Evolutionary conservation across 192 early-diverging fungal genomes (phyloP).

Genomic region (Funneliformis mosseae): DNA sequence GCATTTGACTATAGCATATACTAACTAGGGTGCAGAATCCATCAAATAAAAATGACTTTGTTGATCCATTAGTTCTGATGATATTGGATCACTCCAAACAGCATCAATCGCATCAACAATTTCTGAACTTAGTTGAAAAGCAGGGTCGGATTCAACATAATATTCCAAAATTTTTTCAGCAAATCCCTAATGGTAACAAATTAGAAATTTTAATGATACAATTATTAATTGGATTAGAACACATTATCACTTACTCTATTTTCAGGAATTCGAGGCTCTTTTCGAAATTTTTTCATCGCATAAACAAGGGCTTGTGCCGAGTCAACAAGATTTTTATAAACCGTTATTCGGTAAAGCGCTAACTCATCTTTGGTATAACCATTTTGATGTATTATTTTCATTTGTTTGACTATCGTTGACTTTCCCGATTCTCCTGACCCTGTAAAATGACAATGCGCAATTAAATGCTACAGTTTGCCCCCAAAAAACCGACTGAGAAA

Average conservation of each 20-base stretch:
- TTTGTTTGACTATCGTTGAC: slow-evolving; percentile 95
- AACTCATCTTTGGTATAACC: slow-evolving; percentile 85
- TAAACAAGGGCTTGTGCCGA: slow-evolving; percentile 75
- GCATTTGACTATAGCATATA: slow-evolving; percentile 11
- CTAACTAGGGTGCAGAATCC: slow-evolving; percentile 90
- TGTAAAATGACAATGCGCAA: slow-evolving; percentile 35
- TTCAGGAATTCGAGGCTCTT: slow-evolving; percentile 54
- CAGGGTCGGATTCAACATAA: slow-evolving; percentile 57
- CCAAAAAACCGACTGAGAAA: neutral
- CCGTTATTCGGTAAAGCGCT: slow-evolving; percentile 70
- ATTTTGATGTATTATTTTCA: slow-evolving; percentile 96
- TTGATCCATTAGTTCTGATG: slow-evolving; percentile 64
- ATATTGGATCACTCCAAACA: slow-evolving; percentile 73
- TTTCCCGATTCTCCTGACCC: slow-evolving; percentile 94
- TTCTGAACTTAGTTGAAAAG: slow-evolving; percentile 59
- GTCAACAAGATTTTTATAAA: slow-evolving; percentile 87
- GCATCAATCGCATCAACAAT: slow-evolving; percentile 71
- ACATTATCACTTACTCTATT: slow-evolving; percentile 47
- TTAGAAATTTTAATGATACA: neutral
- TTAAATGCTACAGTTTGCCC: slow-evolving; percentile 5
- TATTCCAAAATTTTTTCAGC: slow-evolving; percentile 48
- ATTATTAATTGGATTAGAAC: neutral
- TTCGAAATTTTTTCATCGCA: slow-evolving; percentile 67
- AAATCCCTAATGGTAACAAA: slow-evolving; percentile 15
- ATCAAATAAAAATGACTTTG: slow-evolving; percentile 87